Percentiles rank a stretch among this genome's conserved stretches.
Conservation (phyloP, 495 filamentous ascomycete genomes). For the Hypoxylon lenormandii region DNA sequence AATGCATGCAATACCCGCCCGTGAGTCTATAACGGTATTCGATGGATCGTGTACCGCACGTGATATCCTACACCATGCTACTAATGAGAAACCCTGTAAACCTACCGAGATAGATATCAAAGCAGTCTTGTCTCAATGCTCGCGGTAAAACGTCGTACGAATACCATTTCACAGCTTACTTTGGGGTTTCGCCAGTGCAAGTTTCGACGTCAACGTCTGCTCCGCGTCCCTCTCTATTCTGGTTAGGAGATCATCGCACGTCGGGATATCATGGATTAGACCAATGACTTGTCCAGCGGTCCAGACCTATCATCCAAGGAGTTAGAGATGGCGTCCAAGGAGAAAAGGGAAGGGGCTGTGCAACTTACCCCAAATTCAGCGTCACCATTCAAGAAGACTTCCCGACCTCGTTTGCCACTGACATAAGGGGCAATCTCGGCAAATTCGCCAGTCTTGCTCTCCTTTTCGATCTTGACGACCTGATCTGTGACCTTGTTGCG, state of each 20-base stretch:
- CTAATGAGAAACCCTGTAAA: slow-evolving; percentile 4
- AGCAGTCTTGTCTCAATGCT: not conserved
- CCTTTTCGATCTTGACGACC: slow-evolving; percentile 82
- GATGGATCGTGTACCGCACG: not conserved
- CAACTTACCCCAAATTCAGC: slow-evolving; percentile 84
- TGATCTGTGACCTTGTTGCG: slow-evolving; percentile 87
- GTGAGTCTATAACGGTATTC: slow-evolving; percentile 2
- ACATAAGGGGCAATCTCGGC: slow-evolving; percentile 89
- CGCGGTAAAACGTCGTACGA: slow-evolving; percentile 5
- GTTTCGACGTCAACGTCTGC: slow-evolving; percentile 61
- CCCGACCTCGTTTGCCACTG: slow-evolving; percentile 87
- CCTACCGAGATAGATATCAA: not conserved
- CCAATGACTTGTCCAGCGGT: slow-evolving; percentile 75
- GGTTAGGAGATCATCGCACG: slow-evolving; percentile 65
- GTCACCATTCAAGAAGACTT: slow-evolving; percentile 94
- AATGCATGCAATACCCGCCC: too few species aligned
- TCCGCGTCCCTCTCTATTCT: slow-evolving; percentile 73
- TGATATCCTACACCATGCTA: slow-evolving; percentile 9
- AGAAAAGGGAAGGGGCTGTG: slow-evolving; percentile 18
- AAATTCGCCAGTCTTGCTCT: slow-evolving; percentile 89
- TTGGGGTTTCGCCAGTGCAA: slow-evolving; percentile 53
- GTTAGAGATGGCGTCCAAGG: slow-evolving; percentile 7
- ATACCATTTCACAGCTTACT: slow-evolving; percentile 56
- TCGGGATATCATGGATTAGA: slow-evolving; percentile 74
- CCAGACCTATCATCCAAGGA: slow-evolving; percentile 62